These are phyloP conservation scores for Termitomyces sp. DNA, from an alignment of 768 basidiomycete species.

Conservation along the genomic window DNA sequence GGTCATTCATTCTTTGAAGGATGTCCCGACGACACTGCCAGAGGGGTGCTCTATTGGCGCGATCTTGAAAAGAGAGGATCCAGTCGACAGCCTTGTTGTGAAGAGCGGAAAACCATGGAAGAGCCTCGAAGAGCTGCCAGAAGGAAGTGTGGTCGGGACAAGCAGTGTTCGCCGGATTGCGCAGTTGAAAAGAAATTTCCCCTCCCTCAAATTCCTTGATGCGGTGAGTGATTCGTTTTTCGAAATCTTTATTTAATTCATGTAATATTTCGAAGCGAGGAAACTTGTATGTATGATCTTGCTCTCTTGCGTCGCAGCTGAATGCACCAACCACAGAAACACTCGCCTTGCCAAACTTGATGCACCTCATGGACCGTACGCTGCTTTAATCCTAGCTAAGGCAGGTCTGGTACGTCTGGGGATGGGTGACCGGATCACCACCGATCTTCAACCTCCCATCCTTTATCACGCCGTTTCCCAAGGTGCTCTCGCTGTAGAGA, in stretches of 20 bases:
- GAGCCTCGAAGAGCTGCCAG: conserved; percentile 75
- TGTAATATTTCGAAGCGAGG: conserved; percentile 50
- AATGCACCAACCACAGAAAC: conserved; percentile 42
- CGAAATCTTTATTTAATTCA: not conserved
- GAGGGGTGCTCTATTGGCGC: conserved; percentile 82
- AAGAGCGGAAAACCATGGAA: conserved; percentile 67
- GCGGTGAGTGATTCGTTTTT: conserved; percentile 54
- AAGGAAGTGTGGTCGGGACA: conserved; percentile 90
- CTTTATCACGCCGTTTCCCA: conserved; percentile 91
- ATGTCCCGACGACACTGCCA: conserved; percentile 85
- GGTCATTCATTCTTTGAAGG: conserved; percentile 90
- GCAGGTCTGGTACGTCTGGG: conserved; percentile 85
- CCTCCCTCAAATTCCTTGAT: conserved; percentile 74
- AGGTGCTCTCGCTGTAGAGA: conserved; percentile 86
- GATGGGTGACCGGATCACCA: conserved; percentile 67
- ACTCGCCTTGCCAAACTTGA: conserved; percentile 92
- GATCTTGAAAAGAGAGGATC: conserved; percentile 82
- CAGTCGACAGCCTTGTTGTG: conserved; percentile 83
- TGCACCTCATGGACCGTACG: conserved; percentile 69
- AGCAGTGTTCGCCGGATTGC: conserved; percentile 91
- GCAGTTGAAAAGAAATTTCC: conserved; percentile 76
- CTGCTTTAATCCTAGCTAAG: conserved; percentile 88
- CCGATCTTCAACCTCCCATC: conserved; percentile 66
- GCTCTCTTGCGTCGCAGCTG: conserved; percentile 4
- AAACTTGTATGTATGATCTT: conserved; percentile 60